phyloP scores from a whole-genome alignment of 805 yeast species.

The Saturnispora sanitii region DNA sequence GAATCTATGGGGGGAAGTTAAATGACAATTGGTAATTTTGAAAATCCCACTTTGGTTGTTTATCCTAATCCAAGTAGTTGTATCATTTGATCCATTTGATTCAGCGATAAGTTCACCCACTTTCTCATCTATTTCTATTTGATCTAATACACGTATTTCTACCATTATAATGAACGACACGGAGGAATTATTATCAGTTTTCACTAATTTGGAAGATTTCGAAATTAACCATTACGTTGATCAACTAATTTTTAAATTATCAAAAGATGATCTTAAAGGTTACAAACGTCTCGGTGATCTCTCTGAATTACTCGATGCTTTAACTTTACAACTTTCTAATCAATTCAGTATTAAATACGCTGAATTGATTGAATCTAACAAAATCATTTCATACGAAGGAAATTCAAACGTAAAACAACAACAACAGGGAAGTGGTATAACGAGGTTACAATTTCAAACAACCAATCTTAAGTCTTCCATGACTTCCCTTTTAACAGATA shows the following conservation, averaged over 20 bases:
- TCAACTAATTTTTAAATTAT: slow-evolving; percentile 36
- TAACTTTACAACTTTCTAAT: slow-evolving; percentile 47
- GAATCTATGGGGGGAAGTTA: neutral
- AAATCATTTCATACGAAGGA: neutral
- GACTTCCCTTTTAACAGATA: slow-evolving; percentile 42
- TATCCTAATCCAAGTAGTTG: slow-evolving; percentile 8
- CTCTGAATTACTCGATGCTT: slow-evolving; percentile 37
- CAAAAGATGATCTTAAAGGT: slow-evolving; percentile 12
- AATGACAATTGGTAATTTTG: neutral
- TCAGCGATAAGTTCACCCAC: neutral
- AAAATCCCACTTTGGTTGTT: slow-evolving; percentile 6
- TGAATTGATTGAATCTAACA: slow-evolving; percentile 22
- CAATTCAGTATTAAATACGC: slow-evolving; percentile 43
- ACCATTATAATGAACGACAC: neutral
- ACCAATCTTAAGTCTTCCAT: slow-evolving; percentile 52
- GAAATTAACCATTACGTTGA: slow-evolving; percentile 58
- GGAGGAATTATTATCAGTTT: slow-evolving; percentile 44
- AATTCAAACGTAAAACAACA: neutral
- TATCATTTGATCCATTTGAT: too few species aligned
- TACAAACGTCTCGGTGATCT: slow-evolving; percentile 10
- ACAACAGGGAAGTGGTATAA: slow-evolving; percentile 30
- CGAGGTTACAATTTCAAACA: slow-evolving; percentile 57
- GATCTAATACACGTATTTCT: neutral
- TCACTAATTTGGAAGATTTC: slow-evolving; percentile 51
- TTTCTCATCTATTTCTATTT: slow-evolving; percentile 1